Conservation (phyloP, 192 early-diverging fungal species). For the Backusella sp. region DNA sequence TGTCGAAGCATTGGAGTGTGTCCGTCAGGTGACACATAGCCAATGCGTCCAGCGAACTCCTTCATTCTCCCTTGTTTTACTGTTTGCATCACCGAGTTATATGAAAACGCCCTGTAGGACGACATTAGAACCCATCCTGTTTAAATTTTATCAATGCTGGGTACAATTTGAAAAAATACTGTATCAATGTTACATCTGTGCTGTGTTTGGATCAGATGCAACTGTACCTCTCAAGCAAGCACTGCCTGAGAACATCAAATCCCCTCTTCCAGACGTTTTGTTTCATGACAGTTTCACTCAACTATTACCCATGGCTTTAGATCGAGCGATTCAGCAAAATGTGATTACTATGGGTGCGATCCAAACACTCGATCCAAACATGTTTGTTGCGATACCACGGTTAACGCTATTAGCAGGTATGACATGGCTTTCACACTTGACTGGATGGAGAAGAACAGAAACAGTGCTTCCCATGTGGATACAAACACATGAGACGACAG, state of each 20-base stretch:
- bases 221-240: not conserved
- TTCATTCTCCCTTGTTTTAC: not conserved
- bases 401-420: conserved; percentile 4
- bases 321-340: not conserved
- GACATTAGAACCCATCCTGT: not conserved
- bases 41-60: not conserved
- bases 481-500: not conserved
- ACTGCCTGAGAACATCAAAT: not conserved
- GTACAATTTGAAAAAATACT: conserved; percentile 4
- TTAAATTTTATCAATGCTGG: not conserved
- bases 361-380: conserved; percentile 7
- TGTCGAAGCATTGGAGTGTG: not conserved
- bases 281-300: conserved; percentile 15
- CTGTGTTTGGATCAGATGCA: conserved; percentile 14
- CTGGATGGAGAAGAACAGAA: conserved; percentile 1
- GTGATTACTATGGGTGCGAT: not conserved
- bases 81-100: not conserved
- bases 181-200: conserved; percentile 7
- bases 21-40: not conserved
- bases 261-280: not conserved
- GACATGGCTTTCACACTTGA: conserved; percentile 11
- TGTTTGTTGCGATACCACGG: conserved; percentile 11
- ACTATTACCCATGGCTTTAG: conserved; percentile 7
- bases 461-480: not conserved
- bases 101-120: not conserved